Conservation (phyloP, 352 stramenopile species). For the Phytophthora syringae region DNA sequence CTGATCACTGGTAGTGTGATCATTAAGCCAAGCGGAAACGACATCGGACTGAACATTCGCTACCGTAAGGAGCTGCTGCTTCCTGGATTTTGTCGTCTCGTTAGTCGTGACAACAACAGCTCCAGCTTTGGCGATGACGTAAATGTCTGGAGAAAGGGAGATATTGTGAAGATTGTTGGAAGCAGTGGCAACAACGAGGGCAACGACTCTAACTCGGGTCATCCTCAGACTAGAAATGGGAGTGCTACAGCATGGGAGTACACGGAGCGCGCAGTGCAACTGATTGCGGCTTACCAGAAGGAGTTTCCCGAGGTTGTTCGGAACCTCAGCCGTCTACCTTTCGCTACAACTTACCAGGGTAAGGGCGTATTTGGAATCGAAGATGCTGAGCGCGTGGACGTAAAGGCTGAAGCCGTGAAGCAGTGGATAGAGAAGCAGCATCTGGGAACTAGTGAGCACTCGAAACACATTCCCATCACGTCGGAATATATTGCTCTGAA, state of each 20-base stretch:
- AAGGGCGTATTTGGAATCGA: constrained; percentile 88
- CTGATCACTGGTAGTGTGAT: constrained; percentile 94
- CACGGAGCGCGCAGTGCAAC: constrained; percentile 93
- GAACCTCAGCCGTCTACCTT: constrained; percentile 86
- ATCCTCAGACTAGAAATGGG: constrained; percentile 15
- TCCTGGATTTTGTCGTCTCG: constrained; percentile 92
- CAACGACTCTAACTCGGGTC: constrained; percentile 1
- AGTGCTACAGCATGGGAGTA: constrained; percentile 95
- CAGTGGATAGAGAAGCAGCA: constrained; percentile 94
- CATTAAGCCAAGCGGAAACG: constrained; percentile 92
- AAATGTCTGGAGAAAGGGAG: constrained; percentile 90
- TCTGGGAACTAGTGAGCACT: constrained; percentile 84
- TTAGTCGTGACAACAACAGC: constrained; percentile 36
- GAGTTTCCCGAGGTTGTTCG: constrained; percentile 95
- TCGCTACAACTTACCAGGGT: constrained; percentile 90
- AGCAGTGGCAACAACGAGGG: constrained; percentile 56
- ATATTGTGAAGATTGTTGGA: constrained; percentile 93
- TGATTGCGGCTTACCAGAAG: constrained; percentile 94
- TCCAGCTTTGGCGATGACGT: constrained; percentile 24
- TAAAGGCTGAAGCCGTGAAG: constrained; percentile 82
- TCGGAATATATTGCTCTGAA: constrained; percentile 94
- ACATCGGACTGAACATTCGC: constrained; percentile 89
- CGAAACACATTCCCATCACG: constrained; percentile 92
- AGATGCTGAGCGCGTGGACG: constrained; percentile 59
- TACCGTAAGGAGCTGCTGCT: constrained; percentile 89